These are phyloP conservation scores for Arxiozyma telluris DNA, from an alignment of 1,139 yeast species.

Conservation along the genomic window DNA sequence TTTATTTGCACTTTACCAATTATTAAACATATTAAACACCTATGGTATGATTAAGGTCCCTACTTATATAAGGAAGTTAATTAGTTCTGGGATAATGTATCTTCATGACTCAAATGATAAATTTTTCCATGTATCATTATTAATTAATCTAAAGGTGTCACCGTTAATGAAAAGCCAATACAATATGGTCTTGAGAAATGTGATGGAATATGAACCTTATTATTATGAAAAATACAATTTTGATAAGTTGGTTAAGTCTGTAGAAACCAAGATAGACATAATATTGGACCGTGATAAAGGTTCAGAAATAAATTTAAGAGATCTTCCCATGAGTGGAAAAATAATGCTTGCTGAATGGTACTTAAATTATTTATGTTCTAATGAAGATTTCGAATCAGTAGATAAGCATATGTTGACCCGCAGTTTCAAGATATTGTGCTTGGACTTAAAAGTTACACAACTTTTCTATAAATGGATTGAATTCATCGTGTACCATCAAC, in stretches of 20 bases:
- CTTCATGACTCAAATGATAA: conserved; percentile 32
- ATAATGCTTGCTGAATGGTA: conserved; percentile 29
- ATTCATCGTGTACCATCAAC: conserved; percentile 28
- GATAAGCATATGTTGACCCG: conserved; percentile 15
- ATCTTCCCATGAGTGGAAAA: conserved; percentile 22
- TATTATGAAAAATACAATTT: conserved; percentile 23
- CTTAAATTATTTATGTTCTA: conserved; percentile 23
- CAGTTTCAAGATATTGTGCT: conserved; percentile 21
- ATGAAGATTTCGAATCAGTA: conserved; percentile 9
- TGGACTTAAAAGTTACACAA: conserved; percentile 21
- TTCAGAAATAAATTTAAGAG: not conserved
- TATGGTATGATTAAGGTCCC: conserved; percentile 40
- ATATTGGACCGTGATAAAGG: conserved; percentile 8
- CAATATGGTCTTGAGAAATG: conserved; percentile 34
- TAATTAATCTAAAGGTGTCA: conserved; percentile 32
- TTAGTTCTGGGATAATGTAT: conserved; percentile 76
- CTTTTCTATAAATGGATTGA: conserved; percentile 30
- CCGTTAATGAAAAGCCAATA: conserved; percentile 33
- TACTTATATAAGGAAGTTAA: conserved; percentile 63
- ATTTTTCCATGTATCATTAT: conserved; percentile 28
- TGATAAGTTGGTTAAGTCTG: conserved; percentile 17
- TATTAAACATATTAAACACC: conserved; percentile 25
- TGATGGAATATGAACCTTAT: conserved; percentile 25
- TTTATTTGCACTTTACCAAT: conserved; percentile 16
- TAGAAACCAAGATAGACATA: conserved; percentile 18